Conservation (phyloP, 352 stramenopile genomes). For the Pythium monospermum region DNA sequence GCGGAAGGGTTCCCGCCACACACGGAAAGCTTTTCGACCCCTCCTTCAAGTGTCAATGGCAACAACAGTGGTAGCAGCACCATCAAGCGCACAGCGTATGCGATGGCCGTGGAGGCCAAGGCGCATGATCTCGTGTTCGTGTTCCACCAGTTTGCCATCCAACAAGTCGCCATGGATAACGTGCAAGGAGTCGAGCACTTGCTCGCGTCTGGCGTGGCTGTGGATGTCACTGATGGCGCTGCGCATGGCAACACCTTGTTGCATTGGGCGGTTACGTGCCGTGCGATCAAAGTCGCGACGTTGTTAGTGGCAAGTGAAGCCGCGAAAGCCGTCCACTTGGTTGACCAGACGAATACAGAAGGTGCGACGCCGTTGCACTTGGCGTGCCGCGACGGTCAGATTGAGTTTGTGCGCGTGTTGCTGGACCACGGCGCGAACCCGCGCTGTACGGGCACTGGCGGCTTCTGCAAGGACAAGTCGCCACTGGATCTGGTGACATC, state of each 20-base stretch:
- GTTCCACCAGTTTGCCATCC: slow-evolving; percentile 85
- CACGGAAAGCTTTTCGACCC: slow-evolving; percentile 26
- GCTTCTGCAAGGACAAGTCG: slow-evolving; percentile 50
- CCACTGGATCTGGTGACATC: slow-evolving; percentile 49
- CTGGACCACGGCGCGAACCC: slow-evolving; percentile 38
- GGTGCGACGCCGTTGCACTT: slow-evolving; percentile 75
- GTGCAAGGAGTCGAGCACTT: slow-evolving; percentile 49
- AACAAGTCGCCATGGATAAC: slow-evolving; percentile 71
- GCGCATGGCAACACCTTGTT: slow-evolving; percentile 50
- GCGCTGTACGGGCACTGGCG: slow-evolving; percentile 37
- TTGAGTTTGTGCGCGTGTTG: slow-evolving; percentile 52
- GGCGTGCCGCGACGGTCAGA: slow-evolving; percentile 48
- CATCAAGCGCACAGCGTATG: slow-evolving; percentile 49
- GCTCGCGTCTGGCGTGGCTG: slow-evolving; percentile 51
- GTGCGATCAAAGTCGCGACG: slow-evolving; percentile 47
- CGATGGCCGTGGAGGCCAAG: slow-evolving; percentile 52
- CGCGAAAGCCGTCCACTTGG: slow-evolving; percentile 28
- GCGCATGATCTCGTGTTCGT: slow-evolving; percentile 63
- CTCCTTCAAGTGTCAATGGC: not conserved
- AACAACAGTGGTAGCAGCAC: not conserved
- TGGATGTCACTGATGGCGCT: slow-evolving; percentile 44
- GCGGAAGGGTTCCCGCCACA: slow-evolving; percentile 70
- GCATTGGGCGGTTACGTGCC: slow-evolving; percentile 77
- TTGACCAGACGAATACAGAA: slow-evolving; percentile 58
- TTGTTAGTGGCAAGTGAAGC: slow-evolving; percentile 38